Conservation (phyloP, 768 basidiomycete species). For the Mycena leptocephala region DNA sequence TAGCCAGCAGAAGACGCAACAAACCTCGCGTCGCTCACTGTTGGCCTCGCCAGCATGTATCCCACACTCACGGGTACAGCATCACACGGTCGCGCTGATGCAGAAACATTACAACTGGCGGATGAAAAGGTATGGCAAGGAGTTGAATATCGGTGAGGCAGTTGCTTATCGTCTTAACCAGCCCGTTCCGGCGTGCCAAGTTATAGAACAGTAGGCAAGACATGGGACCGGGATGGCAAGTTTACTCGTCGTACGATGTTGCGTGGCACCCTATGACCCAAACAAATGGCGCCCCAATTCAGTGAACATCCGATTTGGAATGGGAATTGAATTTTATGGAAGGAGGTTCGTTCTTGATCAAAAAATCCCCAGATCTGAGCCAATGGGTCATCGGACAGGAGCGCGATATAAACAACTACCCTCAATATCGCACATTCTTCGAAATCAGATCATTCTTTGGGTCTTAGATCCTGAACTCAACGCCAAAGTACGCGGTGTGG, state of each 20-base stretch:
- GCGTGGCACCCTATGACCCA: not conserved
- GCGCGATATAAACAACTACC: not conserved
- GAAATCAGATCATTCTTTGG: conserved; percentile 23
- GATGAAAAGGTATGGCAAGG: not conserved
- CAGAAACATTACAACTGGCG: not conserved
- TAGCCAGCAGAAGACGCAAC: not conserved
- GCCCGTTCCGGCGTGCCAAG: not conserved
- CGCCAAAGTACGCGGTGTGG: conserved; percentile 6
- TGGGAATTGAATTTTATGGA: conserved; percentile 14
- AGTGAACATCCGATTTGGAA: conserved; percentile 14
- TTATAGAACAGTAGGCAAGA: conserved; percentile 5
- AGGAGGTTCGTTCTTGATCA: not conserved
- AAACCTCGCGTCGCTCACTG: not conserved
- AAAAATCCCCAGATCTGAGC: not conserved
- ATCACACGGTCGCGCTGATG: not conserved
- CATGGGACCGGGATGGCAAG: not conserved
- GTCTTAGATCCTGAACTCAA: conserved; percentile 12
- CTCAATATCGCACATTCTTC: conserved; percentile 1
- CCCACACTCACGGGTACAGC: not conserved
- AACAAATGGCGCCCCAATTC: not conserved
- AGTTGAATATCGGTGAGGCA: not conserved
- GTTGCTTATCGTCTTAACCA: not conserved
- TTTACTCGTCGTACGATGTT: conserved; percentile 17
- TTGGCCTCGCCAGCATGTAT: not conserved
- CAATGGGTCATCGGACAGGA: not conserved